Conservation (phyloP, 2,329 filamentous ascomycete species). For the Diaporthe capsici region DNA sequence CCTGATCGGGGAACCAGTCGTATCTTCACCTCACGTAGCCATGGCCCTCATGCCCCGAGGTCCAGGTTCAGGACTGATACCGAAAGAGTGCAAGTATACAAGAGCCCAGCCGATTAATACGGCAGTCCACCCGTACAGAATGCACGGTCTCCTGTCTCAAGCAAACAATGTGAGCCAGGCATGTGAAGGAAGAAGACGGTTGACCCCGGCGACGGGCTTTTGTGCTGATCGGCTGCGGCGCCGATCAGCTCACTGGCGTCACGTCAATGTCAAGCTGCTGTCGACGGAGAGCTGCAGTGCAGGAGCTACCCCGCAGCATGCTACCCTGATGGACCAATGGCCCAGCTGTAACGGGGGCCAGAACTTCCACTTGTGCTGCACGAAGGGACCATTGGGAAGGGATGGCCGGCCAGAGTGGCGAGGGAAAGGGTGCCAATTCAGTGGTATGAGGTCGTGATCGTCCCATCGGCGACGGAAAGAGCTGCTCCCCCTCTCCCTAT, state of each 20-base stretch:
- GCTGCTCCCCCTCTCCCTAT: background rate
- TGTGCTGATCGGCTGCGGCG: constrained; percentile 5
- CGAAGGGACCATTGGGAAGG: constrained; percentile 28
- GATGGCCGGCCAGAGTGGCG: background rate
- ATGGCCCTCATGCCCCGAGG: too few relatives aligned
- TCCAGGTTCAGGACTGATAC: background rate
- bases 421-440: background rate
- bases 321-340: constrained; percentile 25
- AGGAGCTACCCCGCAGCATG: constrained; percentile 35
- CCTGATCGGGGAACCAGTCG: too few relatives aligned
- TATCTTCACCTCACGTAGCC: too few relatives aligned
- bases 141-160: background rate
- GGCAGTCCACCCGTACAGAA: background rate
- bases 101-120: background rate
- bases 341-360: background rate
- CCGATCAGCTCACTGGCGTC: constrained; percentile 25
- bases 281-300: background rate
- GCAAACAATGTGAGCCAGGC: background rate
- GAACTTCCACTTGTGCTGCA: constrained; percentile 10
- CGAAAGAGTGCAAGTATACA: background rate
- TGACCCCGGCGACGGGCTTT: background rate
- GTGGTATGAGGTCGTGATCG: constrained; percentile 29
- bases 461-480: background rate
- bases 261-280: constrained; percentile 16
- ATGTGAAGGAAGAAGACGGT: background rate